Percentiles rank a stretch among this genome's conserved stretches.
These are phyloP conservation scores for Cladosporium velox DNA, from an alignment of 2,329 filamentous ascomycete genomes.

Conservation along the genomic window DNA sequence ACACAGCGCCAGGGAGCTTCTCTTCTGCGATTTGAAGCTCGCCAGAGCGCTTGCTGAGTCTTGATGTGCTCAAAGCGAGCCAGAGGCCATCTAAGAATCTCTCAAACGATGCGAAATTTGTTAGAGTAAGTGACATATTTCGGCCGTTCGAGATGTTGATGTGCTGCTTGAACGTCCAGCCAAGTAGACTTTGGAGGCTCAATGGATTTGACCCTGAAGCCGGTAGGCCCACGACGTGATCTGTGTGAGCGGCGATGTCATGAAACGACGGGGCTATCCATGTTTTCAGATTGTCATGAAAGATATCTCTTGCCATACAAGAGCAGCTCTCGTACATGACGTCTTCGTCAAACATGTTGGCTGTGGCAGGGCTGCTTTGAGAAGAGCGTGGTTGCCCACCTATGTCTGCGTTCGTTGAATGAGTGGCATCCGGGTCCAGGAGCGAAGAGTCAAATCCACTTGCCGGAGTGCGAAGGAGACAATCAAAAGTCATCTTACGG, in stretches of 20 bases:
- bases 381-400: no score
- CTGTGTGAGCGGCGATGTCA: neutral
- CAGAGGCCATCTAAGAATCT: neutral
- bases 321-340: neutral
- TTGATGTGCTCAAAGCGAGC: neutral
- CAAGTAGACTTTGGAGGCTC: neutral
- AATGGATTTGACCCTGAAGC: neutral
- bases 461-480: neutral
- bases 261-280: neutral
- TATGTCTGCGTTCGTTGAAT: neutral
- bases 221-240: neutral
- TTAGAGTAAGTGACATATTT: no score
- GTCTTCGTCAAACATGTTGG: neutral
- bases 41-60: neutral
- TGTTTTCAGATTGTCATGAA: neutral
- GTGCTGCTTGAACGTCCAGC: neutral
- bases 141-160: no score
- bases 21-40: neutral
- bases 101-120: neutral
- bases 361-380: neutral
- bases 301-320: neutral
- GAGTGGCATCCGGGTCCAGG: neutral
- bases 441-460: neutral
- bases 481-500: neutral
- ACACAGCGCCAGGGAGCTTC: neutral